Conservation (phyloP, 2,329 filamentous ascomycete genomes). For the Fusarium haematococcum region DNA sequence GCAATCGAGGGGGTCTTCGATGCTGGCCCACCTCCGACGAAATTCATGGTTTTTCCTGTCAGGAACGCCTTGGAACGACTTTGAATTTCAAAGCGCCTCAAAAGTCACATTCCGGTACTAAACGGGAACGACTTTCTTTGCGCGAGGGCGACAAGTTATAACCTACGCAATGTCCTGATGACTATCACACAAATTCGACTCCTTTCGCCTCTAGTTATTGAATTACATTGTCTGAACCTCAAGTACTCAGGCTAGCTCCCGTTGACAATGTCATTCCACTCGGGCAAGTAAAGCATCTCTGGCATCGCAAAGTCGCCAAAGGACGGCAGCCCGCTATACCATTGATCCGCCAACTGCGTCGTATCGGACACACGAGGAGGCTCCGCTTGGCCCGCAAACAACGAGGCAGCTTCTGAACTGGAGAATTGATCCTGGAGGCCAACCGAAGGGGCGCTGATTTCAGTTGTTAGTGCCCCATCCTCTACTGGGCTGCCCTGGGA, state of each 20-base stretch:
- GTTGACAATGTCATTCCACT: constrained; percentile 4
- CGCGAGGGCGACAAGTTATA: background rate
- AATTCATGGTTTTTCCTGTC: background rate
- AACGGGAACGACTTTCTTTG: background rate
- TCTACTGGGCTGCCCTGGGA: background rate
- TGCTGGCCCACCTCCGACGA: background rate
- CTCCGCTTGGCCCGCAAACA: background rate
- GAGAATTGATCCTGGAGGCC: background rate
- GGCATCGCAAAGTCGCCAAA: background rate
- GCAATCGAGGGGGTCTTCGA: background rate
- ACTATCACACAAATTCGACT: background rate
- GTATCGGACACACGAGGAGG: background rate
- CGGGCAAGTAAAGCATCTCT: background rate
- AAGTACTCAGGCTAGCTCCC: background rate
- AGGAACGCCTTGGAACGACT: background rate
- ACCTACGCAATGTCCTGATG: background rate
- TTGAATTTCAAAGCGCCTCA: constrained; percentile 24
- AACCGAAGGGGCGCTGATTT: background rate
- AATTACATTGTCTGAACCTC: background rate
- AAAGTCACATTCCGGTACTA: background rate
- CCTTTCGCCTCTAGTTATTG: background rate
- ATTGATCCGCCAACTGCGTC: background rate
- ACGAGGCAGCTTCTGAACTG: background rate
- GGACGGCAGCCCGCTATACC: background rate
- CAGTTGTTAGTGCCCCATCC: background rate